Evolutionary conservation across 257 asterid genomes (phyloP).

Genomic region (Capsicum baccatum): DNA sequence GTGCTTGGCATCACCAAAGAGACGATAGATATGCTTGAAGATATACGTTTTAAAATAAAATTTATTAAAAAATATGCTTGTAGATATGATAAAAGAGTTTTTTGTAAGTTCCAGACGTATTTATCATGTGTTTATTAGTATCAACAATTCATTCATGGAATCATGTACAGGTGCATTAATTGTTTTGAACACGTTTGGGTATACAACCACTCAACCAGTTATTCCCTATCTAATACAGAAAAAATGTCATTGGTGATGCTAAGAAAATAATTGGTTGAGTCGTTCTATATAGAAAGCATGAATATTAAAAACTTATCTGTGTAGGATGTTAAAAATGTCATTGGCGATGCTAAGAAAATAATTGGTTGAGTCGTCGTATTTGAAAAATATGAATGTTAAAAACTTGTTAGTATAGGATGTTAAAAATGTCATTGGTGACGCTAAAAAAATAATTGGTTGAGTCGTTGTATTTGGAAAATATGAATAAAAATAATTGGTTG

Average conservation of each 20-base stretch:
- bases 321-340: too few relatives aligned
- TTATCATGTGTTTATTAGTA: neutral
- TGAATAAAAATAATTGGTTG: constrained; percentile 7
- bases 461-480: neutral
- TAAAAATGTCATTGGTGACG: too few relatives aligned
- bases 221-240: neutral
- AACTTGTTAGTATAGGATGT: too few relatives aligned
- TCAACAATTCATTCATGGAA: neutral
- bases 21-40: too few relatives aligned
- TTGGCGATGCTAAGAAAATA: neutral
- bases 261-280: neutral
- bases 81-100: neutral
- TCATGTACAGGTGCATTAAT: neutral
- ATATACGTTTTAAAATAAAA: too few relatives aligned
- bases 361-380: neutral
- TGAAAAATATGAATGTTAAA: neutral
- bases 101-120: neutral
- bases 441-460: neutral
- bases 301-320: neutral
- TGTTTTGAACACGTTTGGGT: neutral
- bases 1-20: neutral
- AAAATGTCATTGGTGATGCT: neutral
- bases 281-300: neutral
- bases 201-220: neutral
- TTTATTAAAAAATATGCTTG: neutral